Evolutionary conservation across 805 yeast species (phyloP).

Genomic region (Ogataea allantospora): DNA sequence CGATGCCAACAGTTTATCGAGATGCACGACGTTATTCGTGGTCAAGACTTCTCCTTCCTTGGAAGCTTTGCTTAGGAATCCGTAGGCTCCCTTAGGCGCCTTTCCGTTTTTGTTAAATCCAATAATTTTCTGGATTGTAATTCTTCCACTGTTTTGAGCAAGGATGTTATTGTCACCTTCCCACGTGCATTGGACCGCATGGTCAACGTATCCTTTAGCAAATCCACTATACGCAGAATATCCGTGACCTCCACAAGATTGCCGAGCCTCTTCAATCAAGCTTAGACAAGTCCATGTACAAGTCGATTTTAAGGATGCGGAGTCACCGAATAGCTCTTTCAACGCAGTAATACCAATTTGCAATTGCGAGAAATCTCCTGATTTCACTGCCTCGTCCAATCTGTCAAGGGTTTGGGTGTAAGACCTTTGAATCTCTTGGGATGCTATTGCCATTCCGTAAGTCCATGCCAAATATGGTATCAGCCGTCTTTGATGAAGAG

Average conservation of each 20-base stretch:
- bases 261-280: conserved; percentile 85
- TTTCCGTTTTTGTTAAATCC: conserved; percentile 39
- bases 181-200: conserved; percentile 99
- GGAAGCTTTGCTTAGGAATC: conserved; percentile 32
- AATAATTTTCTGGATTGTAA: conserved; percentile 54
- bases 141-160: conserved; percentile 80
- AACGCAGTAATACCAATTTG: conserved; percentile 53
- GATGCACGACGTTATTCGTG: conserved; percentile 30
- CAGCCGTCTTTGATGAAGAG: conserved; percentile 84
- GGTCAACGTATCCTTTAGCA: conserved; percentile 84
- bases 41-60: conserved; percentile 34
- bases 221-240: conserved; percentile 91
- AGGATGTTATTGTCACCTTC: conserved; percentile 94
- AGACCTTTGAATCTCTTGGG: conserved; percentile 56
- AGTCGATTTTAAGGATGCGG: conserved; percentile 87
- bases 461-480: conserved; percentile 81
- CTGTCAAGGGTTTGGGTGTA: conserved; percentile 49
- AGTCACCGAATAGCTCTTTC: conserved; percentile 76
- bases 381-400: conserved; percentile 53
- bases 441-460: conserved; percentile 72
- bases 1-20: conserved; percentile 36
- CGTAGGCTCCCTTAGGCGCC: conserved; percentile 45
- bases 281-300: conserved; percentile 83
- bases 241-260: conserved; percentile 95
- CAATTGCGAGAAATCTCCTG: conserved; percentile 45